Evolutionary conservation across 495 filamentous ascomycete genomes (phyloP).

Genomic region (Penicillium robsamsonii): DNA sequence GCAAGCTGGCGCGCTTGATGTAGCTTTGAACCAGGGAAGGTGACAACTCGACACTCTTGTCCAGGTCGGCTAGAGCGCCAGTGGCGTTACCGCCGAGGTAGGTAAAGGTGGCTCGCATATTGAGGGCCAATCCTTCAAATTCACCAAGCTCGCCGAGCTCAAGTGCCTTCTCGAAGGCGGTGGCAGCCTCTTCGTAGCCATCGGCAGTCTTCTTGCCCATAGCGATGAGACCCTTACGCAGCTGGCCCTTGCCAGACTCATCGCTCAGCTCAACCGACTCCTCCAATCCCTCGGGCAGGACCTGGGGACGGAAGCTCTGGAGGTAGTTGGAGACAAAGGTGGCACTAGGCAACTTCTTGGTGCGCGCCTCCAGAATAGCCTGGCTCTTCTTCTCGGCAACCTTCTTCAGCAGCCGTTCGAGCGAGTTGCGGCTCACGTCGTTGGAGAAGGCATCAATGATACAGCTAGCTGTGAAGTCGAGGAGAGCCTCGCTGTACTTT

Average conservation of each 20-base stretch:
- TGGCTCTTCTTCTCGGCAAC: conserved; percentile 92
- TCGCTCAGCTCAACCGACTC: conserved; percentile 72
- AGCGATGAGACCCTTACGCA: conserved; percentile 75
- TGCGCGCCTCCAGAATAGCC: conserved; percentile 73
- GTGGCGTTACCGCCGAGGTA: conserved; percentile 86
- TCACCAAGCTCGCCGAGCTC: conserved; percentile 73
- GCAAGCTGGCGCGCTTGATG: conserved; percentile 98
- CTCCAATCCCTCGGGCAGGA: conserved; percentile 78
- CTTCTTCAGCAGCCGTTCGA: conserved; percentile 94
- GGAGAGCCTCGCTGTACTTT: conserved; percentile 87
- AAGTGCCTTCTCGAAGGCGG: conserved; percentile 83
- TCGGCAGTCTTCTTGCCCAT: conserved; percentile 84
- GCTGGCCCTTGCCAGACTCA: conserved; percentile 75
- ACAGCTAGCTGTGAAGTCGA: conserved; percentile 98
- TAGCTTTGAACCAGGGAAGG: conserved; percentile 90
- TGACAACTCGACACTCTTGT: conserved; percentile 86
- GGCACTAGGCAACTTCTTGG: conserved; percentile 83
- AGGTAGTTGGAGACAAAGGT: conserved; percentile 98
- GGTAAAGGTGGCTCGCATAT: conserved; percentile 93
- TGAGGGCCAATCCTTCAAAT: conserved; percentile 86
- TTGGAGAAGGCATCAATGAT: conserved; percentile 97
- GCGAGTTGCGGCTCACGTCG: conserved; percentile 78
- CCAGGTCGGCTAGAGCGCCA: conserved; percentile 77
- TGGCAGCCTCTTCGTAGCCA: conserved; percentile 81
- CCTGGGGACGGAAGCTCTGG: conserved; percentile 86